A percentile compares a stretch with the other conserved stretches of the same genome.
These are phyloP conservation scores for Kuraishia molischiana DNA, from an alignment of 805 yeast genomes.

Conservation along the genomic window DNA sequence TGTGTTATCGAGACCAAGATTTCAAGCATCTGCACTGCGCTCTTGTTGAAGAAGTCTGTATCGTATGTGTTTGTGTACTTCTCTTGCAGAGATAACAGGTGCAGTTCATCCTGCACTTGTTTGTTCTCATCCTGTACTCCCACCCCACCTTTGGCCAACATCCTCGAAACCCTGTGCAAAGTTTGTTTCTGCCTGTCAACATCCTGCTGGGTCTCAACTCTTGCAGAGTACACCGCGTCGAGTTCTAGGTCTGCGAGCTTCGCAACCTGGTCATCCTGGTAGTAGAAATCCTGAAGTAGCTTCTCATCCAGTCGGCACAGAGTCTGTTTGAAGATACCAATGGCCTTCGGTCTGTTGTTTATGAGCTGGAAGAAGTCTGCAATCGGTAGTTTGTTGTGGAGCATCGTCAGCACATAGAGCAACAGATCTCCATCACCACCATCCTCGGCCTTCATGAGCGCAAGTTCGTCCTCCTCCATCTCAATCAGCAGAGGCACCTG, in stretches of 20 bases:
- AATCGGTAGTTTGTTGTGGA: conserved; percentile 43
- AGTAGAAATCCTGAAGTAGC: conserved; percentile 42
- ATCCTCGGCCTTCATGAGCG: conserved; percentile 57
- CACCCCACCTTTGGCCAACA: not conserved
- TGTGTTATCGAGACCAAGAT: conserved; percentile 39
- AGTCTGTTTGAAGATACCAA: conserved; percentile 25
- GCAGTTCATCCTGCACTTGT: conserved; percentile 33
- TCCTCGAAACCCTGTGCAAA: conserved; percentile 7
- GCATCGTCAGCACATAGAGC: conserved; percentile 41
- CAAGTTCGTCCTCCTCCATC: conserved; percentile 64
- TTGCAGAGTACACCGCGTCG: conserved; percentile 1
- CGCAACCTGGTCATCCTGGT: conserved; percentile 53
- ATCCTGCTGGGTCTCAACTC: conserved; percentile 9
- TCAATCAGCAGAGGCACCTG: conserved; percentile 57
- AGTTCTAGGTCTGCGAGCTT: conserved; percentile 17
- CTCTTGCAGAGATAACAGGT: conserved; percentile 32
- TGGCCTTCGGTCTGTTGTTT: conserved; percentile 33
- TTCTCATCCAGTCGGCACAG: conserved; percentile 23
- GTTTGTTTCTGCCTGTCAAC: conserved; percentile 12
- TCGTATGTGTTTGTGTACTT: conserved; percentile 31
- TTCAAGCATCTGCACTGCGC: conserved; percentile 39
- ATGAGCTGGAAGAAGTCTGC: conserved; percentile 66
- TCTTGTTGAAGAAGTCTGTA: conserved; percentile 26
- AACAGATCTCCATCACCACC: conserved; percentile 53
- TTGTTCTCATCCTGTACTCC: conserved; percentile 13